Evolutionary conservation across 768 basidiomycete genomes (phyloP).

Genomic region (Symmetrospora coprosmae): DNA sequence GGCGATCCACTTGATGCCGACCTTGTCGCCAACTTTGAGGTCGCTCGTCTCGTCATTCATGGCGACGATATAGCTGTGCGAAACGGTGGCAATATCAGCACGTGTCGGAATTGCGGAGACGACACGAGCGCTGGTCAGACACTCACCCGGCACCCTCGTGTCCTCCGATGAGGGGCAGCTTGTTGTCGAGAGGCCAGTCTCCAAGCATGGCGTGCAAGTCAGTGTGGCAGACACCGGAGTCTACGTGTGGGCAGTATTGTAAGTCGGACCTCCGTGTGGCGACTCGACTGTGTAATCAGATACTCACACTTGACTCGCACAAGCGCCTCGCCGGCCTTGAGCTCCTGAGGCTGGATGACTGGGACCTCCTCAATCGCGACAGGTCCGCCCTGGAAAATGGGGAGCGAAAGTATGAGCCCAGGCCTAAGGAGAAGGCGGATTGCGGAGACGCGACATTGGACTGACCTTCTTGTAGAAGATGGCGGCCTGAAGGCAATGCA

Average conservation of each 20-base stretch:
- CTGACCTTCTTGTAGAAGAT: constrained; percentile 26
- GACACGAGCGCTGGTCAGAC: constrained; percentile 34
- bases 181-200: constrained; percentile 67
- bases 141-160: constrained; percentile 68
- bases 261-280: neutral
- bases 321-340: constrained; percentile 30
- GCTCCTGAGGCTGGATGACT: constrained; percentile 27
- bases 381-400: constrained; percentile 14
- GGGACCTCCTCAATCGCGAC: constrained; percentile 24
- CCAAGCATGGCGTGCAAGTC: constrained; percentile 49
- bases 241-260: neutral
- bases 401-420: neutral
- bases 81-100: too few species aligned
- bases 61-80: constrained; percentile 65
- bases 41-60: constrained; percentile 56
- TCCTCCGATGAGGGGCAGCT: constrained; percentile 55
- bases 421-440: neutral
- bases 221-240: constrained; percentile 31
- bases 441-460: neutral
- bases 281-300: neutral
- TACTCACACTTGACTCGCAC: constrained; percentile 22
- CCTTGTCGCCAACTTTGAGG: constrained; percentile 55
- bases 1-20: constrained; percentile 33
- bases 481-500: neutral
- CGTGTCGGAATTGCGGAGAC: too few species aligned